Evolutionary conservation across 805 yeast species (phyloP).

Genomic region (Myxozyma sirexii): DNA sequence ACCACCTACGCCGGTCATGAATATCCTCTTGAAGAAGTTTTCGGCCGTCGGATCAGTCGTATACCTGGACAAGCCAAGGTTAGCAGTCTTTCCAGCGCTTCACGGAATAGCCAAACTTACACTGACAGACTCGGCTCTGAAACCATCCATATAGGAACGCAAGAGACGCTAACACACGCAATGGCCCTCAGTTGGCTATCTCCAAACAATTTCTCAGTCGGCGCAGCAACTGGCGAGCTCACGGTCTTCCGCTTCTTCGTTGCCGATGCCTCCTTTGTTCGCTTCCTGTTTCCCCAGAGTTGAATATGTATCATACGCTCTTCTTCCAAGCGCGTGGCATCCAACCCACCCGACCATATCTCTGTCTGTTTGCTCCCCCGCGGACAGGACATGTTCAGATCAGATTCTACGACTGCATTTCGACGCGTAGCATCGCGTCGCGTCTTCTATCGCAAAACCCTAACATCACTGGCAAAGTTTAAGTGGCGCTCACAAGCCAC

Average conservation of each 20-base stretch:
- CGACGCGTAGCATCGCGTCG: background rate
- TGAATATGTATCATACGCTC: background rate
- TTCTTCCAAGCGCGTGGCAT: background rate
- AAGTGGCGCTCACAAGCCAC: too few relatives aligned
- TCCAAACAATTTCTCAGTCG: background rate
- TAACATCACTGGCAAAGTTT: background rate
- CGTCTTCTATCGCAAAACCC: background rate
- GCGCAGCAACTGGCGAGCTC: background rate
- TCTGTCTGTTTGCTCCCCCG: background rate
- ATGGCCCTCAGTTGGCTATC: conserved; percentile 1
- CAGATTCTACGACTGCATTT: too few relatives aligned
- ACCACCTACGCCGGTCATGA: conserved; percentile 13
- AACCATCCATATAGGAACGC: conserved; percentile 16
- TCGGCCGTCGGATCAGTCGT: conserved; percentile 14
- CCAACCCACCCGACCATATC: conserved; percentile 6
- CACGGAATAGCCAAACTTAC: conserved; percentile 3
- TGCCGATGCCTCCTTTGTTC: background rate
- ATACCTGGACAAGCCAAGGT: background rate
- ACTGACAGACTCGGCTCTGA: conserved; percentile 12
- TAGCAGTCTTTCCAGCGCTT: background rate
- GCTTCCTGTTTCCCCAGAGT: conserved; percentile 2
- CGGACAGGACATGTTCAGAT: background rate
- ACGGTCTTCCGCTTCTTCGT: conserved; percentile 7
- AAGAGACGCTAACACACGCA: conserved; percentile 9
- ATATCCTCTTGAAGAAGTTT: conserved; percentile 6